Base-by-base conservation (phyloP, 768 basidiomycete genomes). In the Boletus patriciae region DNA sequence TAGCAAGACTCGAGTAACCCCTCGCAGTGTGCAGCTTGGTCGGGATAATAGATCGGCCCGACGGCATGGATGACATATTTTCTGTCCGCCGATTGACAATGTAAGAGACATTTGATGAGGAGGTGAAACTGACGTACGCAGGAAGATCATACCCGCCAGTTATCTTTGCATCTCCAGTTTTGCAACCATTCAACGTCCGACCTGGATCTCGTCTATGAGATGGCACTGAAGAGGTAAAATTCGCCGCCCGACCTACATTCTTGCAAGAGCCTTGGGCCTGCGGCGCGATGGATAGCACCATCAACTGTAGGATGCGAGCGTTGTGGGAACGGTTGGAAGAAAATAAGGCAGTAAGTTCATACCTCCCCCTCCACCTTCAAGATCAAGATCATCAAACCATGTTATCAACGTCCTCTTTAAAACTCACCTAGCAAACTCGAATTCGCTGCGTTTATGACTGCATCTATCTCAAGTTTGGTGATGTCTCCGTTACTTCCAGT, bases 391-490 rank as follows among this genome's bases (percentile, higher is more conserved):
- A 27, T 55, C n/a, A 43, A 43, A n/a, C 8, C 34, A 38, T n/a
- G 8, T 29, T 41, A 29, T 12, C 16, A 9, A 18, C 16, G 5
- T 4, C 27, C 5, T 18, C 34, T 23, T 36, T 2, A 23, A n/a
- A 46, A 51, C 62, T 53, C 41, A 90, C 91, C 91, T 46, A 87
- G 74, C 36, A 94, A 74, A 47, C 81, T 80, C 45, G 76, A 77
- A 65, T 93, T 93, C 7, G 91, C 92, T 13, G 92, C 92, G 64
- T 92, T 93, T 29, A 93, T 91, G 53, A 93, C 86, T 0, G 83
- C 75, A 67, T 92, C 90, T 12, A 88, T 73, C 50, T 84, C 77
- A 21, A 93, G 67, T 54, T 76, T 74, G 3, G 91, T 92, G 54
- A 94, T 92, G 70, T 92, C 87, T 25, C 88, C 89, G 66, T 88